Percentiles rank a stretch among this genome's conserved stretches.
Evolutionary conservation across 345 rosid genomes (phyloP).

Genomic region (Lumnitzera littorea): DNA sequence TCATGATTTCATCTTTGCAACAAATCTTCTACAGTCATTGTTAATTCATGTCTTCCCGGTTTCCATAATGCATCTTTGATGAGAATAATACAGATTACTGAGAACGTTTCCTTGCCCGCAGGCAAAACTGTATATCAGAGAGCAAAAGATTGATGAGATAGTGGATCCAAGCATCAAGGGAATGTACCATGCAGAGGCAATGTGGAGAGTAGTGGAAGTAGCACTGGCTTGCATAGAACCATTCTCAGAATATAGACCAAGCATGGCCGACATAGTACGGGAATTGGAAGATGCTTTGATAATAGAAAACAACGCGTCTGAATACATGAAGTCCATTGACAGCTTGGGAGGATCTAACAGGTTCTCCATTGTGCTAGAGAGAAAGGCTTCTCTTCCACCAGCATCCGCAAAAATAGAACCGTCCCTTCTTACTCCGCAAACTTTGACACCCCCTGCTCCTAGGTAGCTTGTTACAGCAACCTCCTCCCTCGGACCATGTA

Average conservation of each 20-base stretch:
- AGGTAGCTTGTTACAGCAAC: slow-evolving; percentile 4
- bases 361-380: slow-evolving; percentile 36
- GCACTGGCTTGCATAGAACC: slow-evolving; percentile 63
- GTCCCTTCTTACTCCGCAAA: slow-evolving; percentile 31
- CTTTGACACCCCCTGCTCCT: slow-evolving; percentile 26
- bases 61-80: not conserved
- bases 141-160: slow-evolving; percentile 60
- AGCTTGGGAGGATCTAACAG: slow-evolving; percentile 53
- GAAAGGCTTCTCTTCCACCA: slow-evolving; percentile 29
- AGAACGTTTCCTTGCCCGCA: slow-evolving; percentile 10
- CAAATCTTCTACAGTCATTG: not conserved
- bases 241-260: slow-evolving; percentile 49
- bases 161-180: slow-evolving; percentile 63
- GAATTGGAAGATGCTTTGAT: slow-evolving; percentile 69
- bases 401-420: slow-evolving; percentile 30
- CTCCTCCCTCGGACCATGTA: too few species aligned
- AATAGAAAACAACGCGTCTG: slow-evolving; percentile 74
- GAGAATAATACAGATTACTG: not conserved
- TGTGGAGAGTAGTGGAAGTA: slow-evolving; percentile 76
- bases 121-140: slow-evolving; percentile 61
- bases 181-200: slow-evolving; percentile 63
- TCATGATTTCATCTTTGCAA: too few species aligned
- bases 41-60: too few species aligned
- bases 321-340: slow-evolving; percentile 69
- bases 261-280: slow-evolving; percentile 53